Base-by-base conservation (phyloP, 495 filamentous ascomycete genomes). In the Penicillium odoratum region DNA sequence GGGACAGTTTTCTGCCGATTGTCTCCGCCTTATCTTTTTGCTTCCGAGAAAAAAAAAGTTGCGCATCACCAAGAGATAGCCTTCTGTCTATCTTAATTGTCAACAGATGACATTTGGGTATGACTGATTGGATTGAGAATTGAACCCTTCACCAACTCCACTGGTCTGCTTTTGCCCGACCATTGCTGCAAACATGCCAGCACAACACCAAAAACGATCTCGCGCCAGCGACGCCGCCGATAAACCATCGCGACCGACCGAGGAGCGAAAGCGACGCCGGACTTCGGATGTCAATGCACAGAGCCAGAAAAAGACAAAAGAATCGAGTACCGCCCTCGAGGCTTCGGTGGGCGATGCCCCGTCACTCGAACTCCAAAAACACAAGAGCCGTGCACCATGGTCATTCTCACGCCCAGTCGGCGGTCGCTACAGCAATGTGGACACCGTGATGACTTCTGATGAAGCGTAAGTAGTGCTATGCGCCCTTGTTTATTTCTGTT, bases 361-460 rank as follows among this genome's bases (percentile, higher is more conserved):
- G 16, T 53, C 50, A 15, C 36, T 61, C 46, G 56, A 45, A 30
- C 42, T 45, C n/a, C 47, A 54, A 25, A 58, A 62, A 46, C 48
- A 30, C 44, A 59, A 56, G 51, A 51, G 29, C 29, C 38, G 53
- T 53, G 59, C 53, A 18, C 53, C 61, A 30, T 78, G 75, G 75
- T 71, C 67, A 29, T 68, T 74, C 48, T 70, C 69, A 29, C 67
- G 63, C 16, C 64, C 69, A 6, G 61, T 65, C 11, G 73, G 68
- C 38, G 74, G 73, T 16, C 66, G 63, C 21, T 78, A 71, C 45
- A 71, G 57, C 50, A 77, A 90, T 63, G 74, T 89, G 53, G 91
- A 97, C 60, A 89, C 93, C 0, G 75, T 91, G 25, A 87, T 97
- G 70, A 87, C 90, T 11, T 59, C 64, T 5, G 89, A 97, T 74